Evolutionary conservation across 257 asterid species (phyloP), one percentile per base, ranked within the genome.

Genomic region (Nicotiana obtusifolia): DNA sequence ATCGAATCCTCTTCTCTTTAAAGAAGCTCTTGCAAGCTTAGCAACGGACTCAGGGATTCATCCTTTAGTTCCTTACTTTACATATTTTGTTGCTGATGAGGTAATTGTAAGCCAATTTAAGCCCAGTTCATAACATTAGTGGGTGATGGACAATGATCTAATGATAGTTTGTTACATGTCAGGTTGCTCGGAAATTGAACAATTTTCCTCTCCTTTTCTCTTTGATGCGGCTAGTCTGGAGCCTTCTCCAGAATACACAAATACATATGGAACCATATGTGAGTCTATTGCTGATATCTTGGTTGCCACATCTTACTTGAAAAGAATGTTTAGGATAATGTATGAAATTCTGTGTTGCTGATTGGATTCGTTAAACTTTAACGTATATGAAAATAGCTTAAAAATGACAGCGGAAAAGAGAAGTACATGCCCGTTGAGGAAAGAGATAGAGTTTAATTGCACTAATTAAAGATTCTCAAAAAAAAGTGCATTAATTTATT

Each of bases 1-100:
- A 89, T 91, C 99, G 1, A 97, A 90, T 80, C 89, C 98, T 60
- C 84, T 86, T 67, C 92, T 94, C 78, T 92, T 96, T 84, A 96
- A 92, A 83, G 89, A 89, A 87, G 97, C 99, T 71, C 84, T 96
- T 75, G 86, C 59, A 88, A 94, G 97, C 92, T 90, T 96, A 92
- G 94, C 98, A 85, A 93, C 98, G 67, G 98, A 94, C 86, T 93
- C 99, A 3, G 99, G 99, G 81, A 91, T 96, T 66, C 99, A 96
- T 87, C 98, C 98, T 64, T 85, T 96, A 85, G 98, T 96, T 86
- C 99, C 99, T 64, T 96, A 96, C 86, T 94, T 96, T 66, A 91
- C 99, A 75, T 90, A 87, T 89, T 96, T 94, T 83, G 90, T 94
- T 80, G 96, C 92, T 67, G 99, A 94, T 66, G 99, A 94, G 99